A percentile compares a stretch with the other conserved stretches of the same genome.
phyloP scores from a whole-genome alignment of 371 early-diverging fungal genomes.

The Dichotomocladium elegans region DNA sequence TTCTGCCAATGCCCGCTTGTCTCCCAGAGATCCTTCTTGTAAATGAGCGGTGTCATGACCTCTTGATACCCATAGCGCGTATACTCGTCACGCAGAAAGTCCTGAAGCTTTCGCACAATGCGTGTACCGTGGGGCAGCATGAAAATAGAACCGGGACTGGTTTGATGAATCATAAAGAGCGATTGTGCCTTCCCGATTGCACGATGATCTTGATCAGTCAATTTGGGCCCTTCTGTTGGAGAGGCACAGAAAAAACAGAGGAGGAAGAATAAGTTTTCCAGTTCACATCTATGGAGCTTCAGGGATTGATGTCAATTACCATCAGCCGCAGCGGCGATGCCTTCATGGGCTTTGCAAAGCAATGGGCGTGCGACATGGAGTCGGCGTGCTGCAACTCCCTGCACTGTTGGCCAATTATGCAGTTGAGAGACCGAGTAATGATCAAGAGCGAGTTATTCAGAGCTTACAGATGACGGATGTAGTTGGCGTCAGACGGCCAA shows the following conservation, averaged over 20 bases:
- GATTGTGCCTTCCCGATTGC: conserved; percentile 80
- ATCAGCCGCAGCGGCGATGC: not conserved
- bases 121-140: conserved; percentile 94
- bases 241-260: too few species aligned
- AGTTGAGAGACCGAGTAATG: too few species aligned
- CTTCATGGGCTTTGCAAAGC: not conserved
- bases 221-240: too few species aligned
- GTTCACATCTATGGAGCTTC: too few species aligned
- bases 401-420: too few species aligned
- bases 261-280: too few species aligned
- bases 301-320: too few species aligned
- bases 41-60: conserved; percentile 96
- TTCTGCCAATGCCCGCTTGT: conserved; percentile 95
- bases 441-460: too few species aligned
- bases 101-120: conserved; percentile 77
- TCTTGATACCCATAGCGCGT: conserved; percentile 88
- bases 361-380: not conserved
- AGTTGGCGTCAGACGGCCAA: too few species aligned
- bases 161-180: conserved; percentile 75
- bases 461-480: too few species aligned
- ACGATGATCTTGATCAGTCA: conserved; percentile 83
- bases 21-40: conserved; percentile 94
- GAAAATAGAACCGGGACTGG: conserved; percentile 91
- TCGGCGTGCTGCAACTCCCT: too few species aligned
- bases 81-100: conserved; percentile 73